These are phyloP conservation scores for Mycena kentingensis DNA, from an alignment of 768 basidiomycete genomes.

Conservation along the genomic window DNA sequence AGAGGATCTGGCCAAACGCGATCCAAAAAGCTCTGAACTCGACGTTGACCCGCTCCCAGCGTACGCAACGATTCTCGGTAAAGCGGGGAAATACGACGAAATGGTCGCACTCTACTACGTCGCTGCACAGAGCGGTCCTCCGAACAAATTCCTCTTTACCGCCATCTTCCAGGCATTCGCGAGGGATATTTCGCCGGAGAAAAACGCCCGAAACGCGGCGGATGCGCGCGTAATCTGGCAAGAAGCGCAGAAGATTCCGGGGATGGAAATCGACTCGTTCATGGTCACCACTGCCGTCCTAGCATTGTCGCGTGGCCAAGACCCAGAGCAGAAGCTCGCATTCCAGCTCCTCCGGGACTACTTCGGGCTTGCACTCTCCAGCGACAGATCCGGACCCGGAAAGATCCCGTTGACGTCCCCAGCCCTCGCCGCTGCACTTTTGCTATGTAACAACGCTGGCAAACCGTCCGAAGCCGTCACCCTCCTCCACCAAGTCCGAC, in stretches of 20 bases:
- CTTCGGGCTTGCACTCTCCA: constrained; percentile 57
- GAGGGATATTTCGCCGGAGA: constrained; percentile 24
- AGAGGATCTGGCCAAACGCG: constrained; percentile 47
- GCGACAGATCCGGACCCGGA: constrained; percentile 40
- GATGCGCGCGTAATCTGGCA: constrained; percentile 76
- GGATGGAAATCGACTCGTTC: constrained; percentile 55
- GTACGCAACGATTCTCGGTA: constrained; percentile 71
- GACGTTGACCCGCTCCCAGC: constrained; percentile 51
- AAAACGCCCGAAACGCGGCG: constrained; percentile 49
- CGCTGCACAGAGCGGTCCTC: constrained; percentile 61
- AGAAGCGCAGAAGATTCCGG: constrained; percentile 55
- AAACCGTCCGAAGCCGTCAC: constrained; percentile 52
- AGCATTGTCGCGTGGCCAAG: constrained; percentile 56
- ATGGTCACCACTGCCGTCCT: constrained; percentile 54
- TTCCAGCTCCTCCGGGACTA: constrained; percentile 64
- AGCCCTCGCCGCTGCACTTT: constrained; percentile 56
- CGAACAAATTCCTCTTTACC: constrained; percentile 63
- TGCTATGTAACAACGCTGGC: constrained; percentile 52
- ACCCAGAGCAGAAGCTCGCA: constrained; percentile 64
- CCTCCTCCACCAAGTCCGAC: constrained; percentile 62
- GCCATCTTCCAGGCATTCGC: constrained; percentile 61
- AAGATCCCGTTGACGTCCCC: constrained; percentile 45
- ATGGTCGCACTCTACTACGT: constrained; percentile 77
- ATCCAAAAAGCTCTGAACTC: constrained; percentile 50
- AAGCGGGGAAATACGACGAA: constrained; percentile 58